These are phyloP conservation scores for Monosporascus ibericus DNA, from an alignment of 2,329 filamentous ascomycete species.

Conservation along the genomic window DNA sequence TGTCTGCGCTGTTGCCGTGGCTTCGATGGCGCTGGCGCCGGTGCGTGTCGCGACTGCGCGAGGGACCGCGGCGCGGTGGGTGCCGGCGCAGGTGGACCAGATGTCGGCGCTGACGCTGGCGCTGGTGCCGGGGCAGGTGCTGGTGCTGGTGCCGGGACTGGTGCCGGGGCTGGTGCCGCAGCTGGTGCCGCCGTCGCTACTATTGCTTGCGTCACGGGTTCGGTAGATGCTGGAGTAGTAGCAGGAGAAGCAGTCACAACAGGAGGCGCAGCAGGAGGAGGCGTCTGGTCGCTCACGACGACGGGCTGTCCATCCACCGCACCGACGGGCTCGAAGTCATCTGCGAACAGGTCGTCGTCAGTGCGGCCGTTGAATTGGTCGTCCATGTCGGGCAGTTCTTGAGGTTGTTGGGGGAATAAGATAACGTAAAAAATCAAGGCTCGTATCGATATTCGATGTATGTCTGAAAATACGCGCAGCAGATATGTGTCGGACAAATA, in stretches of 20 bases:
- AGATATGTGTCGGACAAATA: too few species aligned
- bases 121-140: conserved; percentile 6
- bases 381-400: conserved; percentile 37
- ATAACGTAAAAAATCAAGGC: background rate
- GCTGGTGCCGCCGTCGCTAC: conserved; percentile 6
- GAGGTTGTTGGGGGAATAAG: too few species aligned
- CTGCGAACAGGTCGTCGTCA: conserved; percentile 57
- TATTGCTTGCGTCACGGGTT: conserved; percentile 3
- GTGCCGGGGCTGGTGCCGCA: conserved; percentile 8
- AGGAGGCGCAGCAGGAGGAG: conserved; percentile 1
- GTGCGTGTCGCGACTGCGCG: conserved; percentile 28
- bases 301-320: conserved; percentile 11
- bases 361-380: conserved; percentile 56
- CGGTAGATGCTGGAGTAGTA: conserved; percentile 1
- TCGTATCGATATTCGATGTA: too few species aligned
- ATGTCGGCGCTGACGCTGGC: conserved; percentile 7
- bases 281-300: background rate
- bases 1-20: conserved; percentile 15
- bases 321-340: conserved; percentile 53
- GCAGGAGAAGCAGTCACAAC: conserved; percentile 5
- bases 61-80: conserved; percentile 18
- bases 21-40: background rate
- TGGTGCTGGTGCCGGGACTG: conserved; percentile 6
- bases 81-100: conserved; percentile 5
- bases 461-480: too few species aligned